A percentile compares a stretch with the other conserved stretches of the same genome.
Conservation (phyloP, 148 eudicot species). For the Polygonum aviculare region DNA sequence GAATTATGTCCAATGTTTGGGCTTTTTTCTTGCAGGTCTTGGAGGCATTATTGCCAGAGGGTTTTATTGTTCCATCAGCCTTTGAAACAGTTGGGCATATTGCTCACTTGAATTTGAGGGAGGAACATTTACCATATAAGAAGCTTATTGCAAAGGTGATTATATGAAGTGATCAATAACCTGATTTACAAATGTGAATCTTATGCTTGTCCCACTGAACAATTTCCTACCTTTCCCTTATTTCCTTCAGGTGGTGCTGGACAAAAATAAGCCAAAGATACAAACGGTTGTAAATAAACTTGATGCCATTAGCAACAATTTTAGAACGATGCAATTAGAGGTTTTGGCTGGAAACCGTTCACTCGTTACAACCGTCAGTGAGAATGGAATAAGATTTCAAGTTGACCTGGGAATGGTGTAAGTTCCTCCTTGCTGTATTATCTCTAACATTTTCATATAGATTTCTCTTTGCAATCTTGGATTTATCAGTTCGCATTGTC, state of each 20-base stretch:
- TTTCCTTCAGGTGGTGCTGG: conserved; percentile 69
- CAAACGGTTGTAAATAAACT: conserved; percentile 91
- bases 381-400: conserved; percentile 88
- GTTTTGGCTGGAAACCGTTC: conserved; percentile 92
- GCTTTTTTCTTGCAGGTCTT: conserved; percentile 42
- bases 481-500: neutral
- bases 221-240: neutral
- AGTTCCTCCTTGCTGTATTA: conserved; percentile 15
- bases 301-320: conserved; percentile 73
- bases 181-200: neutral
- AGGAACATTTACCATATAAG: conserved; percentile 76
- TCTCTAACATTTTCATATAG: neutral
- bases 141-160: conserved; percentile 76
- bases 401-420: conserved; percentile 88
- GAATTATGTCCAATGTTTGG: neutral
- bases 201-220: neutral
- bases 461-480: neutral
- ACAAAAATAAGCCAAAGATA: conserved; percentile 90
- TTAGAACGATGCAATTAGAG: conserved; percentile 91
- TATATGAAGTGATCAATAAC: neutral
- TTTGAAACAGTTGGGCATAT: conserved; percentile 94
- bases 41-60: conserved; percentile 65
- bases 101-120: conserved; percentile 80
- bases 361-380: conserved; percentile 72
- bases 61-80: conserved; percentile 63